Conservation (phyloP, 2,329 filamentous ascomycete genomes). For the Ilyonectria sp. region DNA sequence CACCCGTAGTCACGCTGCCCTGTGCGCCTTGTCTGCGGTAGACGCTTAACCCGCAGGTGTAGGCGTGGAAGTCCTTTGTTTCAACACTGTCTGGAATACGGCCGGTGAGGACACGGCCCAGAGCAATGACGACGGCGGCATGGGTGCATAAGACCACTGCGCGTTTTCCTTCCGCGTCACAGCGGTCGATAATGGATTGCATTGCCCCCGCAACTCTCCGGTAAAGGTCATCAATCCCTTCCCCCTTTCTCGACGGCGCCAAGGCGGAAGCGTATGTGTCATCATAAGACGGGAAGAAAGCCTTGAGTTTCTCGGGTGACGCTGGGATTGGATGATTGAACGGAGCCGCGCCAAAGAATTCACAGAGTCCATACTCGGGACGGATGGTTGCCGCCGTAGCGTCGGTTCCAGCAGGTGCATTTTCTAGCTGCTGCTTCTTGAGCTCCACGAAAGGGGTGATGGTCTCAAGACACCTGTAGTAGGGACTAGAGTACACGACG, state of each 20-base stretch:
- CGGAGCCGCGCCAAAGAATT: constrained; percentile 92
- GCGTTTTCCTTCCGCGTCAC: constrained; percentile 79
- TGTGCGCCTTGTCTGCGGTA: constrained; percentile 60
- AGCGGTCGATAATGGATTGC: constrained; percentile 77
- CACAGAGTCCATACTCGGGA: constrained; percentile 75
- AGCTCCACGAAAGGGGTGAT: constrained; percentile 77
- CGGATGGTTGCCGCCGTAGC: constrained; percentile 60
- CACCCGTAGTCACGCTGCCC: constrained; percentile 31
- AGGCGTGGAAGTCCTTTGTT: constrained; percentile 86
- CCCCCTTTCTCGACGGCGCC: constrained; percentile 79
- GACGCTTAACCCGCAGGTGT: constrained; percentile 84
- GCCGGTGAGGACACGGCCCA: constrained; percentile 87
- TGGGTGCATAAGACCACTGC: constrained; percentile 89
- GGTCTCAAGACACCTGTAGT: constrained; percentile 91
- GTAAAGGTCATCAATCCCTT: constrained; percentile 85
- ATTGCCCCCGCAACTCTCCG: constrained; percentile 82
- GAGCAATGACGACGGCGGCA: constrained; percentile 89
- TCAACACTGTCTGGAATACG: constrained; percentile 79
- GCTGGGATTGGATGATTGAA: constrained; percentile 90
- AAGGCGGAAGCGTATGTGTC: constrained; percentile 73
- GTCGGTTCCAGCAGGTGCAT: constrained; percentile 17
- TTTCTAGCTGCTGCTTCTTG: constrained; percentile 45
- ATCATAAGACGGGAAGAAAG: constrained; percentile 77
- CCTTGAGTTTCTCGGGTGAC: constrained; percentile 71
- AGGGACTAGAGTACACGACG: constrained; percentile 86